Conservation (phyloP, 306 rosid species). For the Nissolia schottii region DNA sequence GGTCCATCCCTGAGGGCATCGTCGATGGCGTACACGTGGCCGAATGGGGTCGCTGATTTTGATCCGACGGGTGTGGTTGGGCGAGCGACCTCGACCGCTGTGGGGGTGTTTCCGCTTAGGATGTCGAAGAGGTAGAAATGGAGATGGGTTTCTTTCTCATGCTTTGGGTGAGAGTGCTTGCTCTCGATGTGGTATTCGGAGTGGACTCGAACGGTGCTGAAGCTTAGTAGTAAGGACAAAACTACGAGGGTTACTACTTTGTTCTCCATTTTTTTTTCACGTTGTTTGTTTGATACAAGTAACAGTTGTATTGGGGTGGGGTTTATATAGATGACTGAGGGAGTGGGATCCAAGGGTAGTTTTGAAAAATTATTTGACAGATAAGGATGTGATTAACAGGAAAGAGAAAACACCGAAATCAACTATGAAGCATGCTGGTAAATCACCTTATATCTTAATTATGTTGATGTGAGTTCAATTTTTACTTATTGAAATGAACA, state of each 20-base stretch:
- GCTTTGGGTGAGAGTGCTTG: background rate
- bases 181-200: constrained; percentile 20
- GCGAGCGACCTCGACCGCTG: constrained; percentile 21
- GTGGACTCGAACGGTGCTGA: background rate
- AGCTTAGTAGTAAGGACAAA: background rate
- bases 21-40: constrained; percentile 32
- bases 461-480: no score
- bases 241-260: background rate
- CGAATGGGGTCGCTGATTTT: constrained; percentile 30
- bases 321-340: no score
- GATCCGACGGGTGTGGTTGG: background rate
- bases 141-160: constrained; percentile 39
- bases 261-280: constrained; percentile 19
- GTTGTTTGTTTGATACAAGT: background rate
- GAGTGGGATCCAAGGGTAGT: no score
- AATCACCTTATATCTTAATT: no score
- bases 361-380: no score
- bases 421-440: no score
- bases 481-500: no score
- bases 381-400: no score
- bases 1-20: constrained; percentile 37
- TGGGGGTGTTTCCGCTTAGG: constrained; percentile 33
- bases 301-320: background rate
- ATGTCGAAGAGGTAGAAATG: constrained; percentile 46
- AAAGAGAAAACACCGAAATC: no score